Base-by-base conservation (phyloP, 345 rosid genomes). In the Populus tremula region DNA sequence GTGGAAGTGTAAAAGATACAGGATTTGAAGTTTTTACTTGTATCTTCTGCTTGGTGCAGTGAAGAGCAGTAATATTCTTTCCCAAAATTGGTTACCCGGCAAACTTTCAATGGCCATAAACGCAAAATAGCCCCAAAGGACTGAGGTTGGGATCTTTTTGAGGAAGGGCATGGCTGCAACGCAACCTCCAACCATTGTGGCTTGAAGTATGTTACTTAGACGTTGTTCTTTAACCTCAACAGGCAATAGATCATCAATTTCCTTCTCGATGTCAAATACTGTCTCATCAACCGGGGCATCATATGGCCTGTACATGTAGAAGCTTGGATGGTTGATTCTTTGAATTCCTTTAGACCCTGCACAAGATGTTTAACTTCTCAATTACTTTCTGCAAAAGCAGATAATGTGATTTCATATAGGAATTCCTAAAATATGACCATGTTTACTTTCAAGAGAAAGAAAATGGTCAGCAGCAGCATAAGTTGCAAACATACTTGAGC, bases 121-220 rank as follows among this genome's bases (percentile, higher is more conserved):
- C 1, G 85, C 85, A 65, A 82, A 71, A 56, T 78, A 82, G 16
- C 85, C 85, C 85, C 82, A 82, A 5, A 82, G 85, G 10, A 82
- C 85, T 27, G 85, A 82, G 20, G 85, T 82, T 29, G 85, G 82
- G 20, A 82, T 82, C 82, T 17, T 82, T 78, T 82, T 82, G 56
- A 82, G 85, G 36, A 82, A 71, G 33, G 85, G 85, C 85, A 82
- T 82, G 8, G 85, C 85, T 20, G 85, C 85, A 25, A 78, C 71
- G 36, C 85, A 82, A 5, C 82, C 82, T 65, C 79, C 82, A n/a
- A 75, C 82, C 85, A 82, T 75, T 16, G 31, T 21, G 5, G 85
- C 76, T 67, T 82, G 85, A 71, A 82, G 82, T 12, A 82, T 67
- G 79, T 82, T 82, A 29, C 82, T 82, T 12, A 82, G 56, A 25